Evolutionary conservation across 164 flowering plant genomes (phyloP).

Genomic region (Annona squamosa): DNA sequence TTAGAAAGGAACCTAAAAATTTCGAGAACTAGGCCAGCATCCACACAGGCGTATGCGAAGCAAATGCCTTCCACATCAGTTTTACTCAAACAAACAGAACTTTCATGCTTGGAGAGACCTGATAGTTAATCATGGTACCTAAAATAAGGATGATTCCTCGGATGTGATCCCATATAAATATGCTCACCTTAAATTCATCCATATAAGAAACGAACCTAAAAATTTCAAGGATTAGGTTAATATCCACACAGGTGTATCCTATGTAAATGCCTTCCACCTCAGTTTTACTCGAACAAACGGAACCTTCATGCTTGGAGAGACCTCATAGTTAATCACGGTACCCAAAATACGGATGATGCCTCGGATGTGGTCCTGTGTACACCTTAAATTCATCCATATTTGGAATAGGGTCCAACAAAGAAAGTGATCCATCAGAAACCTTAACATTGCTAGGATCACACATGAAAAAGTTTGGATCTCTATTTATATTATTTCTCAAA

Average conservation of each 20-base stretch:
- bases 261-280: too few relatives aligned
- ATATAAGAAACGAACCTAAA: not conserved
- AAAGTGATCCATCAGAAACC: not conserved
- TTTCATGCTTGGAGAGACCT: not conserved
- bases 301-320: not conserved
- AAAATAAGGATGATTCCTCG: not conserved
- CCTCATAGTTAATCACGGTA: not conserved
- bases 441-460: not conserved
- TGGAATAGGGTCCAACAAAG: not conserved
- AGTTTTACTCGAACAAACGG: too few relatives aligned
- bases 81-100: too few relatives aligned
- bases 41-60: too few relatives aligned
- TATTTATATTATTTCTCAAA: not conserved
- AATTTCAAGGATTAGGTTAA: too few relatives aligned
- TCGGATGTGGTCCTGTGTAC: not conserved
- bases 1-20: not conserved
- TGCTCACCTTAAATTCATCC: not conserved
- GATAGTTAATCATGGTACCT: not conserved
- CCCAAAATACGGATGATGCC: not conserved
- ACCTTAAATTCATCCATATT: not conserved
- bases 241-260: too few relatives aligned
- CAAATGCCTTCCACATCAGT: too few relatives aligned
- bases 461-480: not conserved
- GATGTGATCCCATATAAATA: not conserved
- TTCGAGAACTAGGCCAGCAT: too few relatives aligned